Conservation (phyloP, 192 early-diverging fungal species). For the Umbelopsis sp. region DNA sequence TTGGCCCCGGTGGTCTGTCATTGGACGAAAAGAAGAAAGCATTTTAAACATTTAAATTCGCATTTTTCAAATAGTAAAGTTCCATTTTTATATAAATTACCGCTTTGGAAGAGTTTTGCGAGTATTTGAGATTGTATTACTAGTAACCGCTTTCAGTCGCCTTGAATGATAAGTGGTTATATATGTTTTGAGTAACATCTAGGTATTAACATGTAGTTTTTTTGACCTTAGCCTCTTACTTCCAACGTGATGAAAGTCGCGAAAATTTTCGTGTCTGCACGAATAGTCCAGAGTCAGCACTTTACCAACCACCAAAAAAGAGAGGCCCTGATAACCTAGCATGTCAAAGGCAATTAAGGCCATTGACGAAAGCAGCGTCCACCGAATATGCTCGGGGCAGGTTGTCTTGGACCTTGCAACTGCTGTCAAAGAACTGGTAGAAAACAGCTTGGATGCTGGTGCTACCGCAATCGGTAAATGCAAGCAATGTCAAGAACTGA, state of each 20-base stretch:
- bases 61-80: background rate
- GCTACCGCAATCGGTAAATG: constrained; percentile 69
- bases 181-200: too few species aligned
- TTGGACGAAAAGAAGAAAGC: constrained; percentile 98
- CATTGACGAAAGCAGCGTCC: constrained; percentile 64
- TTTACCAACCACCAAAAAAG: background rate
- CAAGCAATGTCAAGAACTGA: background rate
- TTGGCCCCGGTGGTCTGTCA: constrained; percentile 90
- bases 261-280: background rate
- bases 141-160: too few species aligned
- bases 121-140: too few species aligned
- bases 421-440: constrained; percentile 91
- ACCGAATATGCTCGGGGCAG: constrained; percentile 87
- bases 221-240: too few species aligned
- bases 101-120: too few species aligned
- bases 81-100: too few species aligned
- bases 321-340: background rate
- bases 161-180: too few species aligned
- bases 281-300: background rate
- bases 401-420: constrained; percentile 84
- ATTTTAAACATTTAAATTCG: constrained; percentile 56
- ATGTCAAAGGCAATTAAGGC: constrained; percentile 42
- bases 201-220: too few species aligned
- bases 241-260: background rate
- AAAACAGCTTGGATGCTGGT: constrained; percentile 91